Evolutionary conservation across 257 asterid species (phyloP), one percentile per base, ranked within the genome.

Genomic region (Voacanga thouarsii): DNA sequence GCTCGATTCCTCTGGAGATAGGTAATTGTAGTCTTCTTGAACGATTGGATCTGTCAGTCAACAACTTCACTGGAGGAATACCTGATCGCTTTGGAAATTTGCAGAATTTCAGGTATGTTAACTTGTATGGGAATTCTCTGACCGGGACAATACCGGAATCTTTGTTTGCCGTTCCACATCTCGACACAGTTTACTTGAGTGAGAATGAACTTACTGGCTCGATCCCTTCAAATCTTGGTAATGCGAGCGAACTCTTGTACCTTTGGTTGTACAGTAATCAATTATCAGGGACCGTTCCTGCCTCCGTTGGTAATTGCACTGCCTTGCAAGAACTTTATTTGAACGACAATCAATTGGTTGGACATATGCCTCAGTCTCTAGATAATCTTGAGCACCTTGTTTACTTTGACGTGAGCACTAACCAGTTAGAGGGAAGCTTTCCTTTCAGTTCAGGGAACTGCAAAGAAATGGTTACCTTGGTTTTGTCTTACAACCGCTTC

Each of bases 251-350:
- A 45, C 88, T 91, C 50, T 19, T 39, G 26, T 14, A 0, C 84
- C 75, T 93, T 37, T 80, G 63, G 79, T 84, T 93, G 84, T 0
- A 57, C 41, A 6, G 69, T 23, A 93, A 93, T 84, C 85, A 74
- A 12, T 82, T 93, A 57, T 85, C 91, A 0, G 94, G 96, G 72
- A 77, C 77, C 24, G 83, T 93, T 43, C 97, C 98, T 59, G 82
- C 84, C 7, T 87, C 97, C 63, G 74, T 91, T 74, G 94, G 92
- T 19, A 90, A 88, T 82, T 91, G 92, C 77, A 88, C 81, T 75
- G 33, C 60, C 44, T 85, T 93, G 88, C 81, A 79, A 81, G 81
- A 67, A 0, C 85, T 91, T 79, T 80, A 57, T 82, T 61, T 93
- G 90, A 83, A 70, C 65, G 55, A 81, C 28, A 93, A 93, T 83